Base-by-base conservation (phyloP, 148 eudicot species). In the Cornus florida region DNA sequence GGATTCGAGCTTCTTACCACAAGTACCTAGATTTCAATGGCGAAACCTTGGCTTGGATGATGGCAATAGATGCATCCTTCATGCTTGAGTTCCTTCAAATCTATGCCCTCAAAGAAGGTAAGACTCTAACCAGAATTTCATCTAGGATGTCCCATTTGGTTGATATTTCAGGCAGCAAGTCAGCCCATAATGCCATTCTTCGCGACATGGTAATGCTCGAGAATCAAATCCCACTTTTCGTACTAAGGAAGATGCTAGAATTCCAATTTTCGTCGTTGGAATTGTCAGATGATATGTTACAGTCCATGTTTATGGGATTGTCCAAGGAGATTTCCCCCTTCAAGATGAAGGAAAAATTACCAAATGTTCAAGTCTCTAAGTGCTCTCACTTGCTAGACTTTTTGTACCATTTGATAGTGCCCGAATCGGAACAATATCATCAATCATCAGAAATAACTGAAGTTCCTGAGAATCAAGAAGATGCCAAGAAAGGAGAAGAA, bases 141-240 rank as follows among this genome's bases (percentile, higher is more conserved):
- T 20, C 72, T 1, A 82, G 77, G 67, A 69, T 77, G 19, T 62
- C 72, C 5, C 71, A 70, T 62, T 67, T 84, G 31, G 62, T 79
- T 14, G 83, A 80, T 20, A 23, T 32, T 11, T n/a, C 64, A 14
- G 67, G 67, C 28, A 66, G 64, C 14, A 71, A 81, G n/a, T 43
- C 77, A 3, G 80, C 81, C 13, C 82, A 86, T 77, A 62, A 84
- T 70, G 74, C 83, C 17, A 80, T 86, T 50, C 71, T 82, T 19
- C 82, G 72, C 67, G 89, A 86, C 68, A 82, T 86, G 22, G 73
- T 82, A 70, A 84, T 78, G 82, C 75, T 86, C 17, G 89, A 84
- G 77, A 86, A 86, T 60, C 89, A 86, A 67, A 73, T 86, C 19
- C 86, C 86, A 2, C 41, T 79, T n/a, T 68, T 83, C 56, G 67